Base-by-base conservation (phyloP, 805 yeast genomes). In the Ogataea sp. region DNA sequence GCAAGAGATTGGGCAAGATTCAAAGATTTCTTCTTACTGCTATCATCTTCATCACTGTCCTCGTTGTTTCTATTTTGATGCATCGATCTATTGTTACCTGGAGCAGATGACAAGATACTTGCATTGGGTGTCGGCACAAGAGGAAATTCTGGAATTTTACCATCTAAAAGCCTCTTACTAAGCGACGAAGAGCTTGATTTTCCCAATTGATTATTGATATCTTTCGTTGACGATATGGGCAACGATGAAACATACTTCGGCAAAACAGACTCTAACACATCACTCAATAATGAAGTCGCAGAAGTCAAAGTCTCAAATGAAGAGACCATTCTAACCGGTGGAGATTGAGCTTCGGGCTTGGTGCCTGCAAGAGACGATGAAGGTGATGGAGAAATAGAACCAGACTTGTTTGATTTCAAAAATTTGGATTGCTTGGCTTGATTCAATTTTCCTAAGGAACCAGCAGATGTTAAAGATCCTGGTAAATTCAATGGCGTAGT, bases 1-100 rank as follows among this genome's bases (percentile, higher is more conserved):
- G 83, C 83, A 45, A 77, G 55, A 2, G 81, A 73, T 46, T 77
- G 80, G 0, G 83, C 82, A 37, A 77, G 75, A 2, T 82, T 71
- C 23, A 75, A 51, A 1, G 8, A 9, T 9, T 17, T 17, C 6
- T 14, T 32, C 10, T 20, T 20, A 20, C 18, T 20, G 4, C 18
- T 7, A 17, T 14, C 20, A 13, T 32, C 20, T 11, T 13, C 20
- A 18, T 8, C 6, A 5, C 13, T 28, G 5, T 6, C 7, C 7
- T 5, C 20, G 6, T n/a, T 6, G 33, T 29, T 29, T 29, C 8
- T 10, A 26, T 9, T 26, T 26, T 26, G 25, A 23, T 7, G n/a
- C n/a, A n/a, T n/a, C n/a, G n/a, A n/a, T n/a, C n/a, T n/a, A n/a
- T n/a, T n/a, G n/a, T n/a, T n/a, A 23, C 10, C 10, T 23, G 26